A percentile compares a stretch with the other conserved stretches of the same genome.
Evolutionary conservation across 2,329 filamentous ascomycete genomes (phyloP).

Genomic region (Aspergillus melleus): DNA sequence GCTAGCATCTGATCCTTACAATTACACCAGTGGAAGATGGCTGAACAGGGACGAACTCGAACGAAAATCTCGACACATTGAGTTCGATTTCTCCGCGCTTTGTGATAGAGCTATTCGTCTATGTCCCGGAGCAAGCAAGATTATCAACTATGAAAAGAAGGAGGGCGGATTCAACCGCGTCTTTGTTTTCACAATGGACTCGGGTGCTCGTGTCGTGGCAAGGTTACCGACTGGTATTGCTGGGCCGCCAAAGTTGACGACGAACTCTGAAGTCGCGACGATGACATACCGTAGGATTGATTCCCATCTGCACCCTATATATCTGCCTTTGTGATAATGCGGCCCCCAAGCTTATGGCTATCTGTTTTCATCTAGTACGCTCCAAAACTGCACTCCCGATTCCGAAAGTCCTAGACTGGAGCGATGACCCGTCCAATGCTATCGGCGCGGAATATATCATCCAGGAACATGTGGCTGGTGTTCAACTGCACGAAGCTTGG

Average conservation of each 20-base stretch:
- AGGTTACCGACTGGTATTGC: slow-evolving; percentile 43
- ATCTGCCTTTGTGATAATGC: neutral
- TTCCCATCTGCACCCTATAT: neutral
- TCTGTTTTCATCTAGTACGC: slow-evolving; percentile 18
- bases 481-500: slow-evolving; percentile 32
- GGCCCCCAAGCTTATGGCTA: neutral
- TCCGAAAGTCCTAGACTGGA: slow-evolving; percentile 27
- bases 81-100: slow-evolving; percentile 44
- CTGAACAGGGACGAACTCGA: slow-evolving; percentile 41
- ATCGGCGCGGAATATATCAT: slow-evolving; percentile 43
- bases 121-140: slow-evolving; percentile 36
- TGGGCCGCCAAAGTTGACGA: slow-evolving; percentile 40
- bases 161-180: slow-evolving; percentile 49
- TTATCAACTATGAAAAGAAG: slow-evolving; percentile 42
- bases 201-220: slow-evolving; percentile 40
- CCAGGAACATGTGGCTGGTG: slow-evolving; percentile 29
- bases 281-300: slow-evolving; percentile 42
- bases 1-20: slow-evolving; percentile 22
- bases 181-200: slow-evolving; percentile 46
- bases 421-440: slow-evolving; percentile 27
- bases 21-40: slow-evolving; percentile 40
- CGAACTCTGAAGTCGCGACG: slow-evolving; percentile 50
- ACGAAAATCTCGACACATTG: slow-evolving; percentile 38
- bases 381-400: slow-evolving; percentile 25
- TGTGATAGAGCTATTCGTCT: slow-evolving; percentile 35